Conservation (phyloP, 2,329 filamentous ascomycete genomes). For the Mycogone perniciosa region DNA sequence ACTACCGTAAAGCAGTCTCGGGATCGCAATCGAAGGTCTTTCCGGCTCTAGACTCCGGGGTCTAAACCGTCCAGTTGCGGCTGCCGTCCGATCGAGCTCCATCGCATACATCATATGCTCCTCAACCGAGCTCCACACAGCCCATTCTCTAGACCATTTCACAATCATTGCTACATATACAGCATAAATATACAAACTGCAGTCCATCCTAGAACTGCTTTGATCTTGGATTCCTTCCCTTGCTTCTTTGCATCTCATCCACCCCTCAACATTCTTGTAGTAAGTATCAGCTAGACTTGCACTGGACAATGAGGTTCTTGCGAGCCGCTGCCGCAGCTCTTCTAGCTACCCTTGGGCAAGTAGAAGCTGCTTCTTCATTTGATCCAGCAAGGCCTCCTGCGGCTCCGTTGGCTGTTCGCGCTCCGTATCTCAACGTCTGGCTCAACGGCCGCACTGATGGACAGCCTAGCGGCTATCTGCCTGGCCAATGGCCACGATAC, state of each 20-base stretch:
- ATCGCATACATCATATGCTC: conserved; percentile 6
- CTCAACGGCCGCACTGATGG: conserved; percentile 54
- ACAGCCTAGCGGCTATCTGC: conserved; percentile 59
- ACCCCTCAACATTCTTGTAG: not conserved
- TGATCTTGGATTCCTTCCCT: not conserved
- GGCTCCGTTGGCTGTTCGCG: conserved; percentile 65
- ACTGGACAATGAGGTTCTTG: conserved; percentile 17
- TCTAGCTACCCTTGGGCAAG: conserved; percentile 15
- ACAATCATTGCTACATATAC: not conserved
- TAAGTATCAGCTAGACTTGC: not conserved
- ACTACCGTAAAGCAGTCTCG: not conserved
- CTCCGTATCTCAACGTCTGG: conserved; percentile 70
- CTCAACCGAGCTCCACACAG: conserved; percentile 4
- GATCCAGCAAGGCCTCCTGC: conserved; percentile 59
- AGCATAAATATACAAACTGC: conserved; percentile 3
- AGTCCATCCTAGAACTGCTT: not conserved
- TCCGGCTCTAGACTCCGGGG: not conserved
- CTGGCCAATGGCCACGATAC: conserved; percentile 63
- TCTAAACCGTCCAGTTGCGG: not conserved
- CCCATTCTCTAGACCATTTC: not conserved
- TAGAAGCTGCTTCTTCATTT: conserved; percentile 45
- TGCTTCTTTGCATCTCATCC: not conserved
- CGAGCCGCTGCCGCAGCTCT: conserved; percentile 16
- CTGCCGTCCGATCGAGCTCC: conserved; percentile 1
- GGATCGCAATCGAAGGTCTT: not conserved